These are phyloP conservation scores for Neophaeococcomyces aloes DNA, from an alignment of 2,329 filamentous ascomycete genomes.

Conservation along the genomic window DNA sequence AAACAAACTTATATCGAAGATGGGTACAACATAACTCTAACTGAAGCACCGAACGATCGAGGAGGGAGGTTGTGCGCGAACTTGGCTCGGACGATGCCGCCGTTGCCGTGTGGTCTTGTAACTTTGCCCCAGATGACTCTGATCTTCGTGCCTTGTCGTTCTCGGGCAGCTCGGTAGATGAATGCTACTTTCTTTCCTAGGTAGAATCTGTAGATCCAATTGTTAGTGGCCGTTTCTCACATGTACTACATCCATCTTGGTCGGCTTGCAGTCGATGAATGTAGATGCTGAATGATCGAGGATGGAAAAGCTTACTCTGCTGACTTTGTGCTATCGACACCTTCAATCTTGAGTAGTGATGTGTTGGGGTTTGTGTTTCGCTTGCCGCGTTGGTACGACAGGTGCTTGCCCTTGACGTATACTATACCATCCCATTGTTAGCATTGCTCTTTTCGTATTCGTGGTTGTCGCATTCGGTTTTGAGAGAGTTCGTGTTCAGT, in stretches of 20 bases:
- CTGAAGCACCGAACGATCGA: constrained; percentile 90
- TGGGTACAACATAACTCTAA: constrained; percentile 96
- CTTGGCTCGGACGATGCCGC: constrained; percentile 92
- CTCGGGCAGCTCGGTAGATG: constrained; percentile 91
- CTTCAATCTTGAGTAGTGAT: constrained; percentile 95
- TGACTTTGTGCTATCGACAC: constrained; percentile 79
- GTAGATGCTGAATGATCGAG: constrained; percentile 3
- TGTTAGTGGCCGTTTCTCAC: background rate
- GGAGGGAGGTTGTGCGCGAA: constrained; percentile 93
- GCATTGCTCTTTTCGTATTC: constrained; percentile 6
- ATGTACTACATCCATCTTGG: too few species aligned
- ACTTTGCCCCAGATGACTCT: constrained; percentile 99
- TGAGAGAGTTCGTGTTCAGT: background rate
- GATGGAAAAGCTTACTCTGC: constrained; percentile 55
- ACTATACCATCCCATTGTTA: constrained; percentile 42
- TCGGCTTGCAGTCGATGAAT: too few species aligned
- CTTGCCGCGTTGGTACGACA: constrained; percentile 95
- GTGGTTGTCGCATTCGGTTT: constrained; percentile 1
- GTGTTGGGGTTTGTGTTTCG: constrained; percentile 82
- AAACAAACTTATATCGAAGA: constrained; percentile 69
- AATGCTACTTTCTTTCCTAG: constrained; percentile 97
- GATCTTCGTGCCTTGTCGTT: constrained; percentile 96
- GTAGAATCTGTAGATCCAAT: constrained; percentile 58
- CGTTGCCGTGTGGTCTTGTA: constrained; percentile 94
- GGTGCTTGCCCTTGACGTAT: constrained; percentile 94